A percentile compares a stretch with the other conserved stretches of the same genome.
Conservation (phyloP, 768 basidiomycete genomes). For the Hericium erinaceus region DNA sequence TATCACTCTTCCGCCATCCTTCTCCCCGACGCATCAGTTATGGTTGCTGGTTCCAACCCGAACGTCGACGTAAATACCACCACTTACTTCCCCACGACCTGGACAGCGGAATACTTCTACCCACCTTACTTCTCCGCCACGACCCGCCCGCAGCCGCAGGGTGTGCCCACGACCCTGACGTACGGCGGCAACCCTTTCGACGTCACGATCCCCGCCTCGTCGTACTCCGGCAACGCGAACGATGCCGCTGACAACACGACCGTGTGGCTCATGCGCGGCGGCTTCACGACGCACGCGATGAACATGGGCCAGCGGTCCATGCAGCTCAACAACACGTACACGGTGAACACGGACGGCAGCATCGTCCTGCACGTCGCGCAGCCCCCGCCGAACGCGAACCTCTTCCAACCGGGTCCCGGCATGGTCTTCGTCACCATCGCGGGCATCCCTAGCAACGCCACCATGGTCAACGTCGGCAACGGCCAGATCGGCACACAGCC, state of each 20-base stretch:
- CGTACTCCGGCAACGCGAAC: slow-evolving; percentile 60
- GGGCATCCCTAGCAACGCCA: slow-evolving; percentile 77
- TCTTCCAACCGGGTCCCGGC: slow-evolving; percentile 86
- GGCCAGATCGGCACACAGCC: slow-evolving; percentile 73
- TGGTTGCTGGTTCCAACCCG: slow-evolving; percentile 90
- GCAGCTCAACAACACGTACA: slow-evolving; percentile 81
- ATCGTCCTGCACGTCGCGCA: slow-evolving; percentile 76
- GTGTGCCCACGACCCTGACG: slow-evolving; percentile 61
- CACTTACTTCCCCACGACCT: slow-evolving; percentile 66
- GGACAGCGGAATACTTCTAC: slow-evolving; percentile 83
- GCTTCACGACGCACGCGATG: slow-evolving; percentile 81
- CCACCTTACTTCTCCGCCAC: slow-evolving; percentile 74
- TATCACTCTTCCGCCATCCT: slow-evolving; percentile 93
- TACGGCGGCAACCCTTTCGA: slow-evolving; percentile 85
- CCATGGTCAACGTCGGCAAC: slow-evolving; percentile 67
- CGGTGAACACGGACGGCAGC: slow-evolving; percentile 67
- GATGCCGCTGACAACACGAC: slow-evolving; percentile 65
- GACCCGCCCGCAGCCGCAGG: slow-evolving; percentile 58
- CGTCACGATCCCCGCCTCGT: slow-evolving; percentile 54
- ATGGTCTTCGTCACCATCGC: slow-evolving; percentile 75
- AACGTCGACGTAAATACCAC: slow-evolving; percentile 70
- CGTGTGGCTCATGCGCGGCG: slow-evolving; percentile 73
- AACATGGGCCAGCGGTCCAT: slow-evolving; percentile 80
- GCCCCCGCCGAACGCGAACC: slow-evolving; percentile 72
- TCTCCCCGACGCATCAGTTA: slow-evolving; percentile 76